Evolutionary conservation across 2,329 filamentous ascomycete genomes (phyloP), one percentile per base, ranked within the genome.

Genomic region (Botrytis elliptica): DNA sequence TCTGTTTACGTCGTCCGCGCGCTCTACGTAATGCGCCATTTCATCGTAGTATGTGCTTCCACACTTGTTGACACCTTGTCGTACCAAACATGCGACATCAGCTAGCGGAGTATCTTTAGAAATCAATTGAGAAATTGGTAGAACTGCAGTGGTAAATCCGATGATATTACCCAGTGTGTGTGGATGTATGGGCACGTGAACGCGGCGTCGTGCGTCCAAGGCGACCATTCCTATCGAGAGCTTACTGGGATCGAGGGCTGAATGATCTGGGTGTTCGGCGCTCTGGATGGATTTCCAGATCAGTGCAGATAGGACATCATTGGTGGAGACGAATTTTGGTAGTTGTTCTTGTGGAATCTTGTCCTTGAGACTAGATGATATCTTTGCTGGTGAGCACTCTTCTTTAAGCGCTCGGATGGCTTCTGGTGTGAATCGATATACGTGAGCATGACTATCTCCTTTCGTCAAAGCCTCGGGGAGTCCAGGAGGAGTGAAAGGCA

Each of bases 261-360:
- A 59, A 70, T 70, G 49, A 55, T 70, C 67, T 9, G 36, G 16
- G 38, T 70, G 67, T 16, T 70, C 49, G 25, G 52, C 67, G 10
- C 38, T 44, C 38, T 57, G 46, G 8, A 70, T 59, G 67, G 67
- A 57, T 59, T 59, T 55, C 67, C 67, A 70, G n/a, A 70, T 38
- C n/a, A 70, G 16, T 42, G 67, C 67, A 59, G 52, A 70, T 55
- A 70, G 36, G 22, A 40, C 67, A 8, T 70, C 67, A n/a, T 55
- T 70, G 25, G 67, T 70, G 36, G 67, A 70, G n/a, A 70, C 55
- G 16, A 55, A 70, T 70, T 33, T 59, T 68, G 44, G 44, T 68
- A 55, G 44, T 29, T 68, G 46, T 52, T 68, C 65, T 55, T 55
- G 65, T 46, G 46, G 33, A 29, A 68, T 68, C 65, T 55, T 52